Evolutionary conservation across 2,329 filamentous ascomycete species (phyloP).

Genomic region (Capronia coronata): DNA sequence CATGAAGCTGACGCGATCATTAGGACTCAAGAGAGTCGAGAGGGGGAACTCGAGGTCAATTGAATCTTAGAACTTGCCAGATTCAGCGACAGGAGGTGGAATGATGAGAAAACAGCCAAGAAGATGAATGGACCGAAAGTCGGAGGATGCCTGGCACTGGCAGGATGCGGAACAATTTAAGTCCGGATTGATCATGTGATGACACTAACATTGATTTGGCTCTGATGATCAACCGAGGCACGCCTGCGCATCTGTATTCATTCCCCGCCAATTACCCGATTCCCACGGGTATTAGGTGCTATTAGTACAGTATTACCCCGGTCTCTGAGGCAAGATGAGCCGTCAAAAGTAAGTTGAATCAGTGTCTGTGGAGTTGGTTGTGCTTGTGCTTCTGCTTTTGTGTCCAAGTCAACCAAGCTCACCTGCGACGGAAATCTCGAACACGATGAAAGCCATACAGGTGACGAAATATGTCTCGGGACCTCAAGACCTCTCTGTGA

Average conservation of each 20-base stretch:
- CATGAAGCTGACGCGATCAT: conserved; percentile 10
- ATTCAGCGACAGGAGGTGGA: no score
- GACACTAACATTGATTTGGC: no score
- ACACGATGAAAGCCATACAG: conserved; percentile 28
- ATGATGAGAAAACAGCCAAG: neutral
- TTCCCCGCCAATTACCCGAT: neutral
- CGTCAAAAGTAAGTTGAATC: no score
- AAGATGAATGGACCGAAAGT: neutral
- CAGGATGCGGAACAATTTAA: neutral
- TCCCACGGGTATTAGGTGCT: neutral
- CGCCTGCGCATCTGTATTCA: neutral
- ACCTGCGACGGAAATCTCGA: no score
- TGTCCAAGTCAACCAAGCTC: no score
- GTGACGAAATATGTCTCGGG: conserved; percentile 48
- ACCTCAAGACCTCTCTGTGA: conserved; percentile 70
- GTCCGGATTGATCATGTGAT: neutral
- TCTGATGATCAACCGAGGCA: neutral
- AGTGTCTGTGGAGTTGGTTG: neutral
- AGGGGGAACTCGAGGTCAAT: neutral
- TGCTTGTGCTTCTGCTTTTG: neutral
- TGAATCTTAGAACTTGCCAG: neutral
- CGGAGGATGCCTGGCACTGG: neutral
- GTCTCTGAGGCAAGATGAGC: neutral
- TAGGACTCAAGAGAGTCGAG: neutral
- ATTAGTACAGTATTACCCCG: neutral